Base-by-base conservation (phyloP, 1,139 yeast genomes). In the Pichia sp. region DNA sequence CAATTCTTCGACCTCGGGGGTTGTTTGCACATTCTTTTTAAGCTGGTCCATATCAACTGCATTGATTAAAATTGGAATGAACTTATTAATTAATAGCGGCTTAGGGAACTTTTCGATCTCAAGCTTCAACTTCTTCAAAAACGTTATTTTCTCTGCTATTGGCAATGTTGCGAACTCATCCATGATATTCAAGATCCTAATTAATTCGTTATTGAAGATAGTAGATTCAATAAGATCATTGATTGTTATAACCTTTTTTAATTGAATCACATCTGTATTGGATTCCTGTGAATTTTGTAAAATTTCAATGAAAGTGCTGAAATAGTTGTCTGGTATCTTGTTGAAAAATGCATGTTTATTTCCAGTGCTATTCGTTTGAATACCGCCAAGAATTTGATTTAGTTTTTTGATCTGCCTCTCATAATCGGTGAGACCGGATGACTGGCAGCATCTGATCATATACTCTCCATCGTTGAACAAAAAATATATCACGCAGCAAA, bases 101-200 rank as follows among this genome's bases (percentile, higher is more conserved):
- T 78, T 73, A 1, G 98, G 97, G 64, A 90, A 89, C 60, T 84
- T 83, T 5, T 78, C 75, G 45, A 90, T 71, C 41, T 87, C 75
- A 15, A 74, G 71, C 13, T 80, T 72, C 53, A 92, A 73, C 0
- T 92, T 92, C 56, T 78, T 76, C 64, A 92, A 74, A 67, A 90
- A 90, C 0, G 83, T 75, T 42, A 80, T 70, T 63, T 86, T 87
- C 57, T 90, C 97, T 13, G 80, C 79, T 2, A 76, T 72, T 1
- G 85, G 72, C 61, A 88, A 86, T 1, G 96, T 89, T 8, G 92
- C 81, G 60, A 89, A 85, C 57, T 89, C 95, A 67, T 92, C 98
- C 50, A 93, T 70, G 64, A 87, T 86, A 70, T 87, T 82, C 75
- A 93, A 78, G 3, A 96, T 86, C 65, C 88, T 86, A 54, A 93